Evolutionary conservation across 2,329 filamentous ascomycete genomes (phyloP).

Genomic region (Aspergillus luchuensis): DNA sequence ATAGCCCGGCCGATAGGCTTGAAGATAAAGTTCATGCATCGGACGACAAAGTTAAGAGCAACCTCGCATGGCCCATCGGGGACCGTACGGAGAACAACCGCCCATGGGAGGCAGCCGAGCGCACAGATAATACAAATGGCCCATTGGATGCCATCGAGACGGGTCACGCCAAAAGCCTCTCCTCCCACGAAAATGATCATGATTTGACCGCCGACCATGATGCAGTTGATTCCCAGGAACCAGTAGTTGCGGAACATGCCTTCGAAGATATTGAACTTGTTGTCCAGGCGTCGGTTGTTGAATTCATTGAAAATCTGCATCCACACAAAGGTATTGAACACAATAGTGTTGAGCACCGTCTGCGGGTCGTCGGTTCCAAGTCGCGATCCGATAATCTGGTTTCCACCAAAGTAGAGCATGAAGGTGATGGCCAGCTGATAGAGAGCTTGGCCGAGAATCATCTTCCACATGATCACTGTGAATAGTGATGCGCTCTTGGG

Average conservation of each 20-base stretch:
- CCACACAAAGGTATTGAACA: constrained; percentile 99
- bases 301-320: constrained; percentile 99
- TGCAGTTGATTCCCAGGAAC: constrained; percentile 79
- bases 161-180: constrained; percentile 72
- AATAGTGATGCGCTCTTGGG: constrained; percentile 75
- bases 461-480: constrained; percentile 96
- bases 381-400: constrained; percentile 61
- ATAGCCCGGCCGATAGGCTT: constrained; percentile 39
- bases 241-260: constrained; percentile 82
- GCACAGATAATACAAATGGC: constrained; percentile 82
- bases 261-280: constrained; percentile 94
- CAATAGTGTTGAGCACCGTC: constrained; percentile 70
- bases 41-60: constrained; percentile 53
- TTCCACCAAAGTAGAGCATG: constrained; percentile 75
- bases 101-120: constrained; percentile 80
- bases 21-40: constrained; percentile 57
- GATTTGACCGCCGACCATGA: constrained; percentile 88
- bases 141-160: constrained; percentile 77
- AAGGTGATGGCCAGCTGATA: constrained; percentile 83
- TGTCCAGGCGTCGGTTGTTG: constrained; percentile 94
- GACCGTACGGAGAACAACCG: constrained; percentile 76
- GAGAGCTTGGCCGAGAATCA: constrained; percentile 90
- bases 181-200: constrained; percentile 89
- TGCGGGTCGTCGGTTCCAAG: constrained; percentile 48
- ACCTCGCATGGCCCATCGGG: constrained; percentile 65